Percentiles rank a stretch among this genome's conserved stretches.
Conservation (phyloP, 805 yeast species). For the Huiozyma sinensis region DNA sequence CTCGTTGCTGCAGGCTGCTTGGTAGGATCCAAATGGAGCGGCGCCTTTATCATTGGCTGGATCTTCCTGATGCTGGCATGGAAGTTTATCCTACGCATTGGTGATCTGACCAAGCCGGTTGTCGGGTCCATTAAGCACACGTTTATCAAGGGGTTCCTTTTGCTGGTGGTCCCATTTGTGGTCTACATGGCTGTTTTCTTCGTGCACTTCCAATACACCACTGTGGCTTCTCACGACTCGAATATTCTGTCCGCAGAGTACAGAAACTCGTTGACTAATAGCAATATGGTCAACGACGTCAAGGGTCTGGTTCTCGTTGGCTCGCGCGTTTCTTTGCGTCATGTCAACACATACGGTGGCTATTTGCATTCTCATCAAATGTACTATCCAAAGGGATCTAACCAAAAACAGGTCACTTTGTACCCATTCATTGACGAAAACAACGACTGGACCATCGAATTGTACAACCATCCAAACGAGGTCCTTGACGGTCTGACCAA, state of each 20-base stretch:
- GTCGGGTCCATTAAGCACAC: slow-evolving; percentile 39
- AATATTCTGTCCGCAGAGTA: slow-evolving; percentile 65
- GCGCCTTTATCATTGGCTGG: slow-evolving; percentile 69
- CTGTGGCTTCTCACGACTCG: slow-evolving; percentile 57
- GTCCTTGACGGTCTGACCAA: slow-evolving; percentile 53
- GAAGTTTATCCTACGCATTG: slow-evolving; percentile 60
- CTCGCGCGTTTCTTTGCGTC: slow-evolving; percentile 57
- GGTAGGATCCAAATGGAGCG: slow-evolving; percentile 72
- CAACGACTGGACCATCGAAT: slow-evolving; percentile 63
- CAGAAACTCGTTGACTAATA: slow-evolving; percentile 50
- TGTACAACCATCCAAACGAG: slow-evolving; percentile 47
- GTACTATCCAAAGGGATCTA: slow-evolving; percentile 65
- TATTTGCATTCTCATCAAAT: slow-evolving; percentile 71
- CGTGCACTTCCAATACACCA: slow-evolving; percentile 48
- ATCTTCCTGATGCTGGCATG: slow-evolving; percentile 48
- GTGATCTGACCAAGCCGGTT: slow-evolving; percentile 51
- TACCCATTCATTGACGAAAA: slow-evolving; percentile 69
- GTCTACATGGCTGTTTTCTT: slow-evolving; percentile 53
- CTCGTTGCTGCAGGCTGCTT: slow-evolving; percentile 64
- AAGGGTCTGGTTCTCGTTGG: slow-evolving; percentile 65
- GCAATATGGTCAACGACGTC: slow-evolving; percentile 47
- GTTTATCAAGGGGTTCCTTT: slow-evolving; percentile 38
- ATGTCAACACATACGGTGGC: slow-evolving; percentile 63
- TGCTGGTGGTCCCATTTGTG: slow-evolving; percentile 48
- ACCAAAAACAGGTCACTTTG: slow-evolving; percentile 73